Percentiles rank a stretch among this genome's conserved stretches.
Conservation (phyloP, 768 basidiomycete genomes). For the Lactarius sp. region DNA sequence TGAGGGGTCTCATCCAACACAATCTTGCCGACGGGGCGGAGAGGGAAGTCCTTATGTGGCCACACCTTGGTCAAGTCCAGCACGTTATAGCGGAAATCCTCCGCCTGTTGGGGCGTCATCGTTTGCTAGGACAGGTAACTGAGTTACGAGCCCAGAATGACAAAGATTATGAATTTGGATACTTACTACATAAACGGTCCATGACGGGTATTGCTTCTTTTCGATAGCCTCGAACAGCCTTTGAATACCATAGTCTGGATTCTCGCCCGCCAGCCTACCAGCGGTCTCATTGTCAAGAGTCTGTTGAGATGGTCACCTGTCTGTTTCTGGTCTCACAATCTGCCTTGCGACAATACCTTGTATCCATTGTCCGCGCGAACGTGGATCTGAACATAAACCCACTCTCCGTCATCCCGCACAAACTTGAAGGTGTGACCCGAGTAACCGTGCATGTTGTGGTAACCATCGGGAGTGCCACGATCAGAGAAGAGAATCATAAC, state of each 20-base stretch:
- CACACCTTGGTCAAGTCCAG: conserved; percentile 90
- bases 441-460: conserved; percentile 84
- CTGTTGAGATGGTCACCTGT: conserved; percentile 31
- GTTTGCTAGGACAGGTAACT: conserved; percentile 55
- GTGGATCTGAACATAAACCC: conserved; percentile 86
- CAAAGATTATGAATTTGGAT: not conserved
- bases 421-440: conserved; percentile 91
- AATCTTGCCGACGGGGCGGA: conserved; percentile 82
- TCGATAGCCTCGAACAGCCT: conserved; percentile 80
- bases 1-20: conserved; percentile 72
- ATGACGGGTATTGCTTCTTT: conserved; percentile 71
- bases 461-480: conserved; percentile 90
- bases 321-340: not conserved
- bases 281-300: conserved; percentile 70
- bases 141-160: not conserved
- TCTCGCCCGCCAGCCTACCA: conserved; percentile 57
- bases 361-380: conserved; percentile 72
- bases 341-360: conserved; percentile 46
- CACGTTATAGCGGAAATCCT: conserved; percentile 85
- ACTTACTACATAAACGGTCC: conserved; percentile 82
- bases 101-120: conserved; percentile 89
- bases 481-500: conserved; percentile 91
- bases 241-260: conserved; percentile 83
- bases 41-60: conserved; percentile 84
- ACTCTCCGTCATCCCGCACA: conserved; percentile 77